Conservation (phyloP, 495 filamentous ascomycete species). For the Talaromyces thailandensis region DNA sequence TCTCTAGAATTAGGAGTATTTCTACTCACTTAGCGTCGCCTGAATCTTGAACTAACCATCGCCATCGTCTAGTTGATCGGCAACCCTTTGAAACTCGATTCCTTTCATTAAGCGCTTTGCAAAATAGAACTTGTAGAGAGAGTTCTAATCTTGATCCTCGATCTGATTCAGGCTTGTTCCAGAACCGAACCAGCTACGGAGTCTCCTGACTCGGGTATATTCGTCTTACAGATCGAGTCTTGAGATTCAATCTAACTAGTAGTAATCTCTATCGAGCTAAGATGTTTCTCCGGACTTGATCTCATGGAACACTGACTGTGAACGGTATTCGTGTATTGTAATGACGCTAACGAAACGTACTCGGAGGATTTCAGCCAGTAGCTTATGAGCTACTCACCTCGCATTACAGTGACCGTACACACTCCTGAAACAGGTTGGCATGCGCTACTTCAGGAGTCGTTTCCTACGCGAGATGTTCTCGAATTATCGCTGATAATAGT, state of each 20-base stretch:
- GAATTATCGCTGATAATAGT: neutral
- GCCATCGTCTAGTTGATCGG: neutral
- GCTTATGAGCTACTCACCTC: neutral
- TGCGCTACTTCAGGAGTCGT: neutral
- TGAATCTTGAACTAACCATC: neutral
- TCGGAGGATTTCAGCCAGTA: slow-evolving; percentile 1
- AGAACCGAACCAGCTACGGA: neutral
- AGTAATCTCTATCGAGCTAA: neutral
- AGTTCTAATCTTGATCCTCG: neutral
- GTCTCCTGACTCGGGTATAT: neutral
- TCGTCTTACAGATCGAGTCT: neutral
- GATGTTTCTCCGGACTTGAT: neutral
- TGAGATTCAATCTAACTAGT: neutral
- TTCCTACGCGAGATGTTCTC: neutral
- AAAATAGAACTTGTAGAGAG: neutral
- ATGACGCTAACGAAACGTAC: neutral
- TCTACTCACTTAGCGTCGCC: neutral
- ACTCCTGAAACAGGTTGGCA: neutral
- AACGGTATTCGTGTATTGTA: neutral
- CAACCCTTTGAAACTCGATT: neutral
- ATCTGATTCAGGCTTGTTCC: neutral
- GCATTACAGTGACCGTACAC: neutral
- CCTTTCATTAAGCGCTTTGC: neutral
- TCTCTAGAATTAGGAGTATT: neutral
- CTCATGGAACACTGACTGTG: neutral